Evolutionary conservation across 176 grass and related monocot species (phyloP), one percentile per base, ranked within the genome.

Genomic region (Tuctoria greenei): DNA sequence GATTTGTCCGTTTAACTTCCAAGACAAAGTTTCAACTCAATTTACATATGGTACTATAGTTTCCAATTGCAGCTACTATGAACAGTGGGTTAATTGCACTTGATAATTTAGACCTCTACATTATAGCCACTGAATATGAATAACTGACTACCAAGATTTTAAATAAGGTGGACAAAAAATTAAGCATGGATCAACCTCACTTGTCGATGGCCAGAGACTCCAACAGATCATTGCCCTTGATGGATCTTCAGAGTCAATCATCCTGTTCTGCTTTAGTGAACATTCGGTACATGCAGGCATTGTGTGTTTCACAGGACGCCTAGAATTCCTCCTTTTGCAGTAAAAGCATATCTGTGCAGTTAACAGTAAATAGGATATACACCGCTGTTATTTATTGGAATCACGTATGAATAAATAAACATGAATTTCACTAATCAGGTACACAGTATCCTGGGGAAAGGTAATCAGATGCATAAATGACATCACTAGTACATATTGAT

Each of bases 301-400:
- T 81, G 21, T 63, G 41, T 12, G 57, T 57, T 81, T 39, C 12
- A 45, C 26, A 11, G 65, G 47, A 20, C 56, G 72, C 60, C 13
- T 65, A 31, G 65, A 49, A 73, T 58, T 73, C 67, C 75, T 71
- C 72, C 20, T 76, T 81, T 81, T 76, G 56, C 84, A 86, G 58
- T 70, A 64, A 57, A 64, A 86, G 60, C 84, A 86, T 64, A 86
- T 71, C 84, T 86, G 50, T 41, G 61, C 20, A 86, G 16, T 71
- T 44, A 69, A 81, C 1, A 52, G 25, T 39, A 70, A 64, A 34
- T 43, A 81, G 44, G 13, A 66, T 17, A 66, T 66, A 73, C 18
- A 75, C 6, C 14, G 45, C 44, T 51, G 13, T 55, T 50, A 79
- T 36, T 71, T 73, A 45, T 37, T 61, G 2, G 36, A 64, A 20